Evolutionary conservation across 176 grass and related monocot genomes (phyloP), one percentile per base, ranked within the genome.

Genomic region (Musa itinerans): DNA sequence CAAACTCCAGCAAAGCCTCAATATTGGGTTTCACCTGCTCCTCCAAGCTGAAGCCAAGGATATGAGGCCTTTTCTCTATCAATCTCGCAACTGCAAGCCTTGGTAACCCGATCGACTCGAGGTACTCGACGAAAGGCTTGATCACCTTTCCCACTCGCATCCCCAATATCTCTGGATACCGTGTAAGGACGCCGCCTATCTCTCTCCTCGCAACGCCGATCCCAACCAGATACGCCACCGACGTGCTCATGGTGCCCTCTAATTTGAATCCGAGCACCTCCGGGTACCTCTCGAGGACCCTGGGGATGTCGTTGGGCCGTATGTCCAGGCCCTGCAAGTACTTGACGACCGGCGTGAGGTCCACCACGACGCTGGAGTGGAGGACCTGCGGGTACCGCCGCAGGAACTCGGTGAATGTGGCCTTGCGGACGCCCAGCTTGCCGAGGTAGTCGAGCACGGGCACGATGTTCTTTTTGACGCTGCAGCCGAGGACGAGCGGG

Each of bases 391-490:
- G 89, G 76, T 92, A 89, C 34, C 79, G 89, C 23, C 89, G 84
- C 49, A 92, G 83, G 72, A 92, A 85, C 63, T 80, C 78, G 13
- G 89, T 84, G 79, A 92, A 84, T 29, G 82, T 71, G 63, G 85
- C 80, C 51, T 80, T 79, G 78, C 83, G 81, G 68, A 92, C 86
- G 54, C 89, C 89, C 54, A 92, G 55, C 79, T 89, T 92, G 55
- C 89, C 89, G 75, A 92, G 89, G 78, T 84, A 92, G 79, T 92
- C 89, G 86, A 92, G 89, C 68, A 92, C 89, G 49, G 89, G 89
- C 59, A 92, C 79, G 86, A 92, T 92, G 76, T 92, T 92, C 86
- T 92, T 92, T 79, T 85, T 87, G 49, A 92, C 86, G 81, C 89
- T 92, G 78, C 89, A 92, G 34, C 89, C 86, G 66, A 92, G 89